Conservation (phyloP, 2,329 filamentous ascomycete genomes). For the Xylariales sp. region DNA sequence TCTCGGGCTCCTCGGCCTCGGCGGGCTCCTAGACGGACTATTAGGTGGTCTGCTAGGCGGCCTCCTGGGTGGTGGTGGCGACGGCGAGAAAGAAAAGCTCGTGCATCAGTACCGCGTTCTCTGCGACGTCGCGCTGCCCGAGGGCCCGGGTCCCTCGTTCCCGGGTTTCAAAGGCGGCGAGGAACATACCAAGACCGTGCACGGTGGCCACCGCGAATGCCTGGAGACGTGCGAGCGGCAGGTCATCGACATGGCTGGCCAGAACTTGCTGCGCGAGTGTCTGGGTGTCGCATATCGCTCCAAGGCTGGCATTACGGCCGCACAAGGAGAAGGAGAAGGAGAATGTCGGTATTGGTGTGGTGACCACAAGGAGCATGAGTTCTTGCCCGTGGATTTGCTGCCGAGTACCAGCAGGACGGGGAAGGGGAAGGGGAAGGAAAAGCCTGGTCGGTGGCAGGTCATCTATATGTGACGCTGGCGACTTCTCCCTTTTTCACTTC, state of each 20-base stretch:
- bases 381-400: slow-evolving; percentile 41
- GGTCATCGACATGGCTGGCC: slow-evolving; percentile 33
- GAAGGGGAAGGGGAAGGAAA: background rate
- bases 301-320: background rate
- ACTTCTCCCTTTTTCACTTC: slow-evolving; percentile 1
- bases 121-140: slow-evolving; percentile 38
- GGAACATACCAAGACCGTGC: slow-evolving; percentile 4
- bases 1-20: slow-evolving; percentile 40
- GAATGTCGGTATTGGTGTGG: slow-evolving; percentile 36
- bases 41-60: background rate
- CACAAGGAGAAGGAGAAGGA: slow-evolving; percentile 26
- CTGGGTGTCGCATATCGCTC: slow-evolving; percentile 41
- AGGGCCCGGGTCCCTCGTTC: slow-evolving; percentile 17
- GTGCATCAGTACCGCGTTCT: slow-evolving; percentile 43
- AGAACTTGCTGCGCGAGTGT: slow-evolving; percentile 37
- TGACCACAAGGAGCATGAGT: slow-evolving; percentile 30
- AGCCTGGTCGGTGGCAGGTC: slow-evolving; percentile 26
- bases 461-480: slow-evolving; percentile 32
- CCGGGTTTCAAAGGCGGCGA: slow-evolving; percentile 8
- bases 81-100: slow-evolving; percentile 25
- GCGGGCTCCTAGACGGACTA: background rate
- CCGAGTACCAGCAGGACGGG: background rate
- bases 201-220: slow-evolving; percentile 32
- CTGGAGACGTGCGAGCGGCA: slow-evolving; percentile 42
- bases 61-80: slow-evolving; percentile 18